Conservation (phyloP, 345 rosid species). For the Brassica cretica region DNA sequence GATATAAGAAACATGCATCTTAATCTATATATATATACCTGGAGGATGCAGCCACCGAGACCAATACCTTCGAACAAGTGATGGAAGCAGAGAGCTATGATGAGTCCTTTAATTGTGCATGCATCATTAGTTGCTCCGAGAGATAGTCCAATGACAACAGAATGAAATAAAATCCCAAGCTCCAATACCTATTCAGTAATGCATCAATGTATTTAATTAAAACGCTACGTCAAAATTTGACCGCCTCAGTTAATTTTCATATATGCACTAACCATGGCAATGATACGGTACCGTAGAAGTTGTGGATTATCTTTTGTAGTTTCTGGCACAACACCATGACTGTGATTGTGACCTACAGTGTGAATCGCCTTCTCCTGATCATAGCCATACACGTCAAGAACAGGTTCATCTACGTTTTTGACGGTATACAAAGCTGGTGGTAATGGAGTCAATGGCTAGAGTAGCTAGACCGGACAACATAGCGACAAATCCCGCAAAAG, state of each 20-base stretch:
- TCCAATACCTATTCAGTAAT: constrained; percentile 55
- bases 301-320: constrained; percentile 36
- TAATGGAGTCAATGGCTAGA: constrained; percentile 69
- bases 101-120: constrained; percentile 67
- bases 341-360: constrained; percentile 20
- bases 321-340: constrained; percentile 4
- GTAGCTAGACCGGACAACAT: constrained; percentile 73
- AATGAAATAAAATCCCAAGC: constrained; percentile 72
- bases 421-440: constrained; percentile 50
- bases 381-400: constrained; percentile 25
- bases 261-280: constrained; percentile 55
- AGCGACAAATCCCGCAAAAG: constrained; percentile 73
- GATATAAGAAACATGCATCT: background rate
- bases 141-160: constrained; percentile 69
- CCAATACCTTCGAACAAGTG: constrained; percentile 87
- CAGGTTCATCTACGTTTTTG: constrained; percentile 29
- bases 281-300: constrained; percentile 53
- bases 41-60: constrained; percentile 81
- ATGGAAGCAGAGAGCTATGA: constrained; percentile 82
- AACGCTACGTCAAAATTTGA: background rate
- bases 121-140: constrained; percentile 65
- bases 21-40: constrained; percentile 39
- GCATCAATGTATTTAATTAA: background rate
- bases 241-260: background rate
- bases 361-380: constrained; percentile 31